Evolutionary conservation across 306 rosid genomes (phyloP), one percentile per base, ranked within the genome.

Genomic region (Heteromeles arbutifolia): DNA sequence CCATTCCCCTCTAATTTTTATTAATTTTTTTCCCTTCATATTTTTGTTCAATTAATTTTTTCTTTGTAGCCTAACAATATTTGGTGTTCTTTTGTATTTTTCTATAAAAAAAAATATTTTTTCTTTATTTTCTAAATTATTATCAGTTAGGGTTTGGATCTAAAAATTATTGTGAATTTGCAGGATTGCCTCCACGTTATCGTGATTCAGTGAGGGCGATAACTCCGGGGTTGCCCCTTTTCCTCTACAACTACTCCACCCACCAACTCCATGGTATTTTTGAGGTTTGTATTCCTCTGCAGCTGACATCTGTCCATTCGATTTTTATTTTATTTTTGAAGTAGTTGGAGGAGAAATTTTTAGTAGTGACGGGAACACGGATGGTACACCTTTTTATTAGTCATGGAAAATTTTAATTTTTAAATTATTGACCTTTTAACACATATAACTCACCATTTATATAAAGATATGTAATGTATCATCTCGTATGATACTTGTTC

Each of bases 261-360:
- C 98, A 95, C 90, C 97, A 95, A 86, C 98, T 95, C 83, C 98
- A 95, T 58, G 98, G 98, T 43, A 84, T 95, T 79, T 95, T 95
- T 76, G 98, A 95, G 98, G 98, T 94, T 74, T 32, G 77, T 77
- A 39, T 22, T 52, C 13, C 3, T 19, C 13, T 18, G 43, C 24
- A 0, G 43, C 41, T 17, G 67, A 63, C 67, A 64, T 21, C 7
- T 63, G 41, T 8, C 68, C 44, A 6, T 29, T 8, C 4, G 43
- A 64, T 14, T 12, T 43, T 39, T 72, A 53, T 12, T 71, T 15
- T 13, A 34, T 8, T 56, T 4, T 44, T 24, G 24, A 34, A n/a
- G 24, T 22, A 4, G 19, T 32, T 5, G 9, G 65, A 11, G 13
- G 37, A 8, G 22, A 24, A n/a, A n/a, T n/a, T n/a, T n/a, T n/a